Evolutionary conservation across 495 filamentous ascomycete species (phyloP), one percentile per base, ranked within the genome.

Genomic region (Neurospora tetrasperma): DNA sequence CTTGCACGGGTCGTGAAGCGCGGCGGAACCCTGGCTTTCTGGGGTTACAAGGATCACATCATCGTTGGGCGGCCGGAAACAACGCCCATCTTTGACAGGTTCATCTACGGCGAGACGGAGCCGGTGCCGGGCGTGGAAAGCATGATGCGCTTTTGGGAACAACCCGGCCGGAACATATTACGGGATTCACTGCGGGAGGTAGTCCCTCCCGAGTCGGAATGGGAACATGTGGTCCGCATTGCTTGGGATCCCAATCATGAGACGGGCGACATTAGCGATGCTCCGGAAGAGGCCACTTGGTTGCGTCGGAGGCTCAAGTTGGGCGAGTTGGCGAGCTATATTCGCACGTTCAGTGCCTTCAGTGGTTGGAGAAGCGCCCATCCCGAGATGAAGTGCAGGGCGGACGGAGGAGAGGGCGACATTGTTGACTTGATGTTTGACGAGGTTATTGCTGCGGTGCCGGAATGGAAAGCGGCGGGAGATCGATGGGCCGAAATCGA

Each of bases 11-110:
- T 89, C 2, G 74, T 91, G 6, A 82, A 86, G 59, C 78, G 75
- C 3, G 86, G 85, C 27, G 89, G 88, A 23, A 88, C 87, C 6
- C 69, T 91, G 16, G 87, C 88, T 1, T 87, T 87, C 72, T 90
- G 88, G 88, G 88, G 88, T 5, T 91, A 91, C 73, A 88, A 86
- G 72, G 90, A 91, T 74, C 84, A 83, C 74, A 80, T 87, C 42
- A 84, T 91, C 62, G 75, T 86, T 40, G 84, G 85, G 68, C 81
- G 80, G 66, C 83, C 84, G 10, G 73, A 75, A 39, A 88, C 88
- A 16, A 86, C 85, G n/a, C 72, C 75, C 38, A 79, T 88, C 3
- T 79, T 87, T 59, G 78, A 84, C 74, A 71, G 75, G 20, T 88
- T 86, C 70, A 78, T 83, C 73, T 87, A 86, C 79, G 85, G 82